phyloP scores from a whole-genome alignment of 2,329 filamentous ascomycete genomes.

The Diaporthe humulicola region DNA sequence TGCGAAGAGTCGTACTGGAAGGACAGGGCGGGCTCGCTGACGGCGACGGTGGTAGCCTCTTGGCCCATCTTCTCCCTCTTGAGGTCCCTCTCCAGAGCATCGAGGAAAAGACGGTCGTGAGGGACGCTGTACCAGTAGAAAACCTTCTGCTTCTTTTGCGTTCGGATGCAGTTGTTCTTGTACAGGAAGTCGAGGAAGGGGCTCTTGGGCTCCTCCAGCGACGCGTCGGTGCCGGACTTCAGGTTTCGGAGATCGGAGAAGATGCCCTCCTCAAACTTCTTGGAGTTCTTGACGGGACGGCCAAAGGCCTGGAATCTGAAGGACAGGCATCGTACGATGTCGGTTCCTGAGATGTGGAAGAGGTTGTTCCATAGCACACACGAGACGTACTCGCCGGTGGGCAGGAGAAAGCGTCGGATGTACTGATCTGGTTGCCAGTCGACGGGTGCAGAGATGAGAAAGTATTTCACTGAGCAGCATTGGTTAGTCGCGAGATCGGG shows the following conservation, averaged over 20 bases:
- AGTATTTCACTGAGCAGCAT: slow-evolving; percentile 88
- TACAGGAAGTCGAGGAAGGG: slow-evolving; percentile 98
- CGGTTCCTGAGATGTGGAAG: slow-evolving; percentile 98
- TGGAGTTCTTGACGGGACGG: slow-evolving; percentile 98
- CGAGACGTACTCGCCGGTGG: slow-evolving; percentile 98
- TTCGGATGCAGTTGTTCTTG: slow-evolving; percentile 99
- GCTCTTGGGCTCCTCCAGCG: slow-evolving; percentile 98
- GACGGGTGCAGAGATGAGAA: slow-evolving; percentile 97
- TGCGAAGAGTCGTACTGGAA: slow-evolving; percentile 99
- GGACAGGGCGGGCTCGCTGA: slow-evolving; percentile 95
- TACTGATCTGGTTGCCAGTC: slow-evolving; percentile 98
- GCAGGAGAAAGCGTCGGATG: slow-evolving; percentile 93
- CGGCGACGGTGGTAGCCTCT: slow-evolving; percentile 95
- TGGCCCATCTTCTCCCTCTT: slow-evolving; percentile 99
- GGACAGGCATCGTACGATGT: slow-evolving; percentile 97
- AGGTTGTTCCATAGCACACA: slow-evolving; percentile 99
- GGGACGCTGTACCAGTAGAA: slow-evolving; percentile 99
- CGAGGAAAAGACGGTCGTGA: slow-evolving; percentile 96
- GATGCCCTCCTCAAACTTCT: slow-evolving; percentile 99
- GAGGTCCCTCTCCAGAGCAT: slow-evolving; percentile 95
- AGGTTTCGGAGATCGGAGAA: slow-evolving; percentile 98
- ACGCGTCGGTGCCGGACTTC: slow-evolving; percentile 98
- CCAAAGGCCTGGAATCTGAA: slow-evolving; percentile 99
- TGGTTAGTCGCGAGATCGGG: slow-evolving; percentile 42
- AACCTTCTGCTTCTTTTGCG: slow-evolving; percentile 99